Base-by-base conservation (phyloP, 176 grass and related monocot species). In the Eragrostis nindensis region DNA sequence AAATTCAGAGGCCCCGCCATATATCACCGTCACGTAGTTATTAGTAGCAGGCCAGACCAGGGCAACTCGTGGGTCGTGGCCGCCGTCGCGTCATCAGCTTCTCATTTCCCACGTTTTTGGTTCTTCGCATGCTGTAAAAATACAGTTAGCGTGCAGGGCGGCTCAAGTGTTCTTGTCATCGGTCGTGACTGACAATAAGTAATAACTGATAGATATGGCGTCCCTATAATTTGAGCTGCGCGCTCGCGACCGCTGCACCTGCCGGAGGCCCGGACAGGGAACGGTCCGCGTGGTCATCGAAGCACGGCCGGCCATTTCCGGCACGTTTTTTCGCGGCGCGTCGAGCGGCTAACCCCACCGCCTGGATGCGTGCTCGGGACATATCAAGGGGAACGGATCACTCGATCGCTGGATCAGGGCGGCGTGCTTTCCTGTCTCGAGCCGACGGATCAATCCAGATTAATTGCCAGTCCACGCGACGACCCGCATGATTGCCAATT, bases 381-480 rank as follows among this genome's bases (percentile, higher is more conserved):
- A n/a, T n/a, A n/a, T n/a, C n/a, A n/a, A n/a, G n/a, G n/a, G n/a
- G n/a, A n/a, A n/a, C n/a, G n/a, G n/a, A n/a, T n/a, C n/a, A n/a
- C n/a, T n/a, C n/a, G n/a, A 27, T 21, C 40, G 29, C 44, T 22
- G 55, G 55, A 24, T 21, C 55, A 12, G 17, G 43, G 40, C 55
- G 73, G 54, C 73, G 74, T 62, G 42, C 75, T 64, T 77, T 77
- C 75, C 22, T n/a, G 47, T 7, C 48, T 38, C 48, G 27, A 26
- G 22, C 42, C n/a, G n/a, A n/a, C n/a, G n/a, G n/a, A n/a, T n/a
- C n/a, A n/a, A n/a, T n/a, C n/a, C n/a, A n/a, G n/a, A n/a, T n/a
- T n/a, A n/a, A n/a, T n/a, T n/a, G n/a, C 42, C 4, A 46, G 0
- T 19, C 17, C 50, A 7, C 14, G 50, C 4, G 29, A 8, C 7